phyloP scores from a whole-genome alignment of 345 rosid genomes.

The Eutrema japonicum region DNA sequence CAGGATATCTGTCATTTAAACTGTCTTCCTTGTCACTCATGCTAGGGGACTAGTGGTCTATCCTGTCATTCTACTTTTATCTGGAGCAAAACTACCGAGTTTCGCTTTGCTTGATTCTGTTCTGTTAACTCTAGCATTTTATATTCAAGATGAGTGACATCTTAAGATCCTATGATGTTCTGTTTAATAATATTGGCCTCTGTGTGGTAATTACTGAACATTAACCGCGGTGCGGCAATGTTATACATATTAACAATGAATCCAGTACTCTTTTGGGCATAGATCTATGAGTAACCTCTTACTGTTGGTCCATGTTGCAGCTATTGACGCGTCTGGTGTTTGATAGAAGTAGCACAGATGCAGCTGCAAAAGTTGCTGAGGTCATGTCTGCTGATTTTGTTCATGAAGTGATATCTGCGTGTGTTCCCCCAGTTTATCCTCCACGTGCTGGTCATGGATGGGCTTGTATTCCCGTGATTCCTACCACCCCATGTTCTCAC shows the following conservation, averaged over 20 bases:
- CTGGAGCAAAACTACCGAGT: background rate
- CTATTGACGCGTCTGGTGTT: conserved; percentile 94
- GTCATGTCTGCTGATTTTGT: conserved; percentile 97
- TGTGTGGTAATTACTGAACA: conserved; percentile 6
- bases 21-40: conserved; percentile 5
- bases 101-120: conserved; percentile 23
- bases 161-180: conserved; percentile 9
- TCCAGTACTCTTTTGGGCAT: conserved; percentile 4
- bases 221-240: background rate
- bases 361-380: conserved; percentile 95
- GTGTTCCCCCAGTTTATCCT: conserved; percentile 98
- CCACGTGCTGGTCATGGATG: conserved; percentile 95
- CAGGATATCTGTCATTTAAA: conserved; percentile 25
- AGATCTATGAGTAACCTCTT: conserved; percentile 19
- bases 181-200: conserved; percentile 6
- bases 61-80: conserved; percentile 10
- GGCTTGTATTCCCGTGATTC: conserved; percentile 92
- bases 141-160: conserved; percentile 1
- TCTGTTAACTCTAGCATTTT: conserved; percentile 18
- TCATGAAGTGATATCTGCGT: conserved; percentile 94
- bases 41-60: conserved; percentile 14
- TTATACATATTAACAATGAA: background rate
- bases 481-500: conserved; percentile 53
- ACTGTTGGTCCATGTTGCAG: conserved; percentile 57
- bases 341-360: conserved; percentile 94